Base-by-base conservation (phyloP, 805 yeast genomes). In the Millerozyma miso region DNA sequence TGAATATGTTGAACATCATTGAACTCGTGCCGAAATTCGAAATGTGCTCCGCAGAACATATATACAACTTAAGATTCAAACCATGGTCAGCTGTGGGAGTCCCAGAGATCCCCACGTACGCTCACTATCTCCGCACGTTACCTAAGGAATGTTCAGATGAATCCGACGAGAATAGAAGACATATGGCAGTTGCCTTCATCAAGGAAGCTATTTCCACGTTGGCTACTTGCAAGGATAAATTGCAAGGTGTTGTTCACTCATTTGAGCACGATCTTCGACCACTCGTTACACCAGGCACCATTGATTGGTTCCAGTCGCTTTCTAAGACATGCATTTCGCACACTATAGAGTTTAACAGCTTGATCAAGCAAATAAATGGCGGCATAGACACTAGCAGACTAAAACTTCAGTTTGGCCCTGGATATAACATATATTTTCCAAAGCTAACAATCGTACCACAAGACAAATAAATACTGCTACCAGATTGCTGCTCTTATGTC, bases 51-150 rank as follows among this genome's bases (percentile, higher is more conserved):
- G 3, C 26, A n/a, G 39, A 37, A 23, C 20, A n/a, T 12, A 45
- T 65, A 16, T 67, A 50, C 41, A 49, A 57, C 8, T 64, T 88
- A 37, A 76, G 95, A 50, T 74, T 88, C 76, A 88, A 88, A 58
- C 81, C 93, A 3, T 87, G 85, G 66, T 77, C 83, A 17, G 76
- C 88, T 0, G 83, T 89, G 16, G 96, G 95, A 0, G 80, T 80
- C 8, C 97, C 97, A 1, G 74, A 71, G 20, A 53, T 79, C 34
- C 89, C 91, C 2, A 56, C 69, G 0, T 81, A 63, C 50, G 61
- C 54, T 12, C 73, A 72, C 26, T 72, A 64, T 47, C 34, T 43
- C 34, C 46, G 46, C 12, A 54, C 64, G 2, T 41, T 50, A n/a
- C 33, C 35, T 19, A 39, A 41, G 14, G 33, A 33, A 35, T 37